These are phyloP conservation scores for Acanthamoeba sp. DNA, from an alignment of 208 protist genomes.

Conservation along the genomic window DNA sequence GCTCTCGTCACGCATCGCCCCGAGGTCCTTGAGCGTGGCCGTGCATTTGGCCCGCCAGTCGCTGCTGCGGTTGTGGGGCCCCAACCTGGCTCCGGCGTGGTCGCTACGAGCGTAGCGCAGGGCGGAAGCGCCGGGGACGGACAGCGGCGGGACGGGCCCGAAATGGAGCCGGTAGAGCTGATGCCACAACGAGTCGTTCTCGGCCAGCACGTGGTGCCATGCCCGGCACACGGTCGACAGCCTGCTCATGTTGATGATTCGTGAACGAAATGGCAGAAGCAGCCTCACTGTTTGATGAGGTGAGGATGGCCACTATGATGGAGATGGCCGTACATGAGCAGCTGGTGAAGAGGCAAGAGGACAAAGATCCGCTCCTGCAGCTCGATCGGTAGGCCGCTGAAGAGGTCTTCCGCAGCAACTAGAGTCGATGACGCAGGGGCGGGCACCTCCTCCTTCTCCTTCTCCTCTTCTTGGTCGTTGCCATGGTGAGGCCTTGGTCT, in stretches of 20 bases:
- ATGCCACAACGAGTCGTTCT: conserved; percentile 9
- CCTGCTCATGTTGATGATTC: background rate
- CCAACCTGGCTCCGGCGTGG: too few species aligned
- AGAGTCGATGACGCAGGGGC: too few species aligned
- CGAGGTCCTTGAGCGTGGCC: background rate
- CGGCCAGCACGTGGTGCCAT: background rate
- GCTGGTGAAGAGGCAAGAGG: background rate
- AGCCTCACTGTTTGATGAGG: too few species aligned
- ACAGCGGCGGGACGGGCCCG: background rate
- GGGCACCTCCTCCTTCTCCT: background rate
- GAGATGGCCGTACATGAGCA: background rate
- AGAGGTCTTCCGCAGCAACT: background rate
- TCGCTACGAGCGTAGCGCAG: background rate
- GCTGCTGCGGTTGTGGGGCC: background rate
- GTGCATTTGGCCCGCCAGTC: background rate
- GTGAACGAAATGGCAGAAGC: too few species aligned
- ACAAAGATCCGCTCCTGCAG: background rate
- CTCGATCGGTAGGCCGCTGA: background rate
- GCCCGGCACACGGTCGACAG: background rate
- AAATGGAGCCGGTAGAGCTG: background rate
- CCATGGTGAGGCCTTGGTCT: too few species aligned
- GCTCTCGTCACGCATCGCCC: background rate
- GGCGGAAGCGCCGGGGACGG: too few species aligned
- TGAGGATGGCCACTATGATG: too few species aligned
- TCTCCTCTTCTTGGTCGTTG: background rate